These are phyloP conservation scores for Tulasnella sp. DNA, from an alignment of 768 basidiomycete genomes.

Conservation along the genomic window DNA sequence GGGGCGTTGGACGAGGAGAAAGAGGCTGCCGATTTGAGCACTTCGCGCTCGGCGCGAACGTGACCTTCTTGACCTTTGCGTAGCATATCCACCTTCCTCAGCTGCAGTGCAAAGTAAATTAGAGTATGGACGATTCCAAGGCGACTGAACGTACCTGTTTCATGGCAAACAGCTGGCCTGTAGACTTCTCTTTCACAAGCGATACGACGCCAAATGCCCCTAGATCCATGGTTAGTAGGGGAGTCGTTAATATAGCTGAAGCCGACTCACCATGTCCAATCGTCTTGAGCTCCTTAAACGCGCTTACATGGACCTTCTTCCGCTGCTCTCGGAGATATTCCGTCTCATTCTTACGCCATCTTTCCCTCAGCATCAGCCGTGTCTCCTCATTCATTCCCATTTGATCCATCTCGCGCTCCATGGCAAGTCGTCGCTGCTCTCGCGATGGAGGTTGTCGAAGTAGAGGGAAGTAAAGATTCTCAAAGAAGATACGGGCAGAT, in stretches of 20 bases:
- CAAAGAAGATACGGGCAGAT: slow-evolving; percentile 87
- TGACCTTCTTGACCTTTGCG: slow-evolving; percentile 96
- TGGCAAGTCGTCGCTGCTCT: slow-evolving; percentile 71
- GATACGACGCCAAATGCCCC: slow-evolving; percentile 96
- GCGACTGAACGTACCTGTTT: slow-evolving; percentile 59
- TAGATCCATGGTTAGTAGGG: slow-evolving; percentile 26
- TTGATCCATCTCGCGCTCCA: slow-evolving; percentile 77
- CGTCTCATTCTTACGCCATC: slow-evolving; percentile 82
- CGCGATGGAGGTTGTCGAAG: slow-evolving; percentile 77
- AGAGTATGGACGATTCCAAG: too few relatives aligned
- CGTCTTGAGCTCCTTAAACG: slow-evolving; percentile 82
- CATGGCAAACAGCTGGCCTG: slow-evolving; percentile 85
- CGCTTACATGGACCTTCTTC: slow-evolving; percentile 69
- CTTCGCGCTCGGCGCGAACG: slow-evolving; percentile 88
- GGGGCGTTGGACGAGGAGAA: slow-evolving; percentile 62
- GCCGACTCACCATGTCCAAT: slow-evolving; percentile 72
- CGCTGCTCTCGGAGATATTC: slow-evolving; percentile 79
- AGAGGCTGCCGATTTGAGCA: slow-evolving; percentile 81
- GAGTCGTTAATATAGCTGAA: slow-evolving; percentile 16
- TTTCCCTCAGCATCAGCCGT: slow-evolving; percentile 58
- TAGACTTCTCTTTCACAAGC: slow-evolving; percentile 71
- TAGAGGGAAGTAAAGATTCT: slow-evolving; percentile 78
- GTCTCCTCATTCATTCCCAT: slow-evolving; percentile 61
- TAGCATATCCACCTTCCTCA: slow-evolving; percentile 86
- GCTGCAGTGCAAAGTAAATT: too few relatives aligned